Evolutionary conservation across 2,329 filamentous ascomycete genomes (phyloP), one percentile per base, ranked within the genome.

Genomic region (Penicillium olsonii): DNA sequence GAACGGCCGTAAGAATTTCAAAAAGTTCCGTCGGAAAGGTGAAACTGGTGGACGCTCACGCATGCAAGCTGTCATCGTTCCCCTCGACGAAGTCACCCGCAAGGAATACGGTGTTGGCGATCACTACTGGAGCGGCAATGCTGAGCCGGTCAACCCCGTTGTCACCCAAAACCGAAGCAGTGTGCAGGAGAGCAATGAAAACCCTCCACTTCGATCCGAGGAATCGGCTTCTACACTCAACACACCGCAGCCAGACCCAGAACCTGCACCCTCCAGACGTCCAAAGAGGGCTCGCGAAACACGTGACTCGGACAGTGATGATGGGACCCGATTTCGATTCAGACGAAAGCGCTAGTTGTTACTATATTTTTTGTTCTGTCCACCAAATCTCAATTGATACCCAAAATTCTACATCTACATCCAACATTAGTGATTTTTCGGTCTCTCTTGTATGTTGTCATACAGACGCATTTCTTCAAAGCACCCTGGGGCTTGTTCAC

Each of bases 1-100:
- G 94, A 95, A 96, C 66, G 94, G 92, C 0, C 81, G 92, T 37
- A 92, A 90, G 70, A 97, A 99, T 65, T 99, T 96, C 75, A 99
- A 99, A 69, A 88, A 84, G 61, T 99, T 99, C 65, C 53, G 71
- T 31, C 60, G 67, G 39, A 66, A 68, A 47, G 60, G 70, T 58
- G 64, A 67, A 54, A 44, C 69, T 0, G 59, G 64, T 41, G 59
- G 63, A 40, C 71, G 73, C n/a, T 70, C 72, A 27, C 70, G 74
- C 27, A 59, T 74, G 4, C 77, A 78, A 51, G 76, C 75, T 14
- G 79, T 88, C 27, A 87, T 95, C 33, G 83, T 96, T 4, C 73
- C 79, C 0, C 73, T 95, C 4, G 84, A 88, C 56, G 85, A 90
- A 67, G 87, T 85, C 18, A 84, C 83, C 62, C 80, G 79, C 41